Evolutionary conservation across 1,139 yeast species (phyloP).

Genomic region (Sugiyamaella novakii): DNA sequence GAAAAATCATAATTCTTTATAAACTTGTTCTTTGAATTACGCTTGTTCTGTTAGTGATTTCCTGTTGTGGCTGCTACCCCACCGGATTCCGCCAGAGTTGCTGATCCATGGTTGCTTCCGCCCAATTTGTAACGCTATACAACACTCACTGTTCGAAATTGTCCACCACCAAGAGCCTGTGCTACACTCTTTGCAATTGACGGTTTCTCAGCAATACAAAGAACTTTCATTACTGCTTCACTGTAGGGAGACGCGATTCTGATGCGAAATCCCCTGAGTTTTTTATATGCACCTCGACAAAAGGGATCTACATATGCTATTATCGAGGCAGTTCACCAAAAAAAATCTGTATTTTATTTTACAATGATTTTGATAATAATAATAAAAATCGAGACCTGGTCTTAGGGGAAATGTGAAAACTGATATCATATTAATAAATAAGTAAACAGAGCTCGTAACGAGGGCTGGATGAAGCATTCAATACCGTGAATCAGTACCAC

Average conservation of each 20-base stretch:
- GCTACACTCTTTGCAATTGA: constrained; percentile 91
- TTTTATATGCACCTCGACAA: background rate
- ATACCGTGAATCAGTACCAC: too few species aligned
- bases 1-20: constrained; percentile 80
- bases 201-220: constrained; percentile 97
- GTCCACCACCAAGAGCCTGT: constrained; percentile 72
- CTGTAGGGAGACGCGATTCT: constrained; percentile 5
- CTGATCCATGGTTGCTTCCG: background rate
- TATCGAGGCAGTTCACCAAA: constrained; percentile 1
- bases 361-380: too few species aligned
- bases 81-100: background rate
- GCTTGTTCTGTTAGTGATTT: background rate
- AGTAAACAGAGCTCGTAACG: too few species aligned
- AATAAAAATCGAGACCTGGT: too few species aligned
- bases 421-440: too few species aligned
- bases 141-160: constrained; percentile 41
- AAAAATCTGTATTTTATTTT: too few species aligned
- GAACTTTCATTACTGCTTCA: constrained; percentile 57
- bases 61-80: background rate
- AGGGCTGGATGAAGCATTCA: too few species aligned
- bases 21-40: constrained; percentile 55
- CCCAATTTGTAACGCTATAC: too few species aligned
- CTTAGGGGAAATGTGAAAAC: too few species aligned
- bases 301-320: constrained; percentile 1
- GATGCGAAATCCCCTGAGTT: constrained; percentile 14